Conservation (phyloP, 208 protist species). For the Leishmania amazonensis region DNA sequence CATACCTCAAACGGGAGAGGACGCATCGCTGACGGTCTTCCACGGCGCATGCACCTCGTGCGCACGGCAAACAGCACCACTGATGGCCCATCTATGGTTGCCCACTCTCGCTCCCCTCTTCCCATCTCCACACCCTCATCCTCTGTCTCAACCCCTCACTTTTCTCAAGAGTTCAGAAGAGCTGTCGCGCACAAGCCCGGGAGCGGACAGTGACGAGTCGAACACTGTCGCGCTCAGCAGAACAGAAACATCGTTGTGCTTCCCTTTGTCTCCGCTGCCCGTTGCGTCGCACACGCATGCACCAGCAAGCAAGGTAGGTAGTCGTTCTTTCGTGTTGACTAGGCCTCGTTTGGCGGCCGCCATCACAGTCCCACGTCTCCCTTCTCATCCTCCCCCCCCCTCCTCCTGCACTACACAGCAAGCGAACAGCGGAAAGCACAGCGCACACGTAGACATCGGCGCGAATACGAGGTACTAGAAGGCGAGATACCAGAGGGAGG, state of each 20-base stretch:
- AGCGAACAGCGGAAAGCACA: background rate
- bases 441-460: background rate
- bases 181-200: background rate
- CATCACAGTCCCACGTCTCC: background rate
- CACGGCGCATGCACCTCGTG: background rate
- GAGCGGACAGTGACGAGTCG: background rate
- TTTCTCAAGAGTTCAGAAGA: background rate
- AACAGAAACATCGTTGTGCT: background rate
- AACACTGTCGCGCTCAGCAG: background rate
- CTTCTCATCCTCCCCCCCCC: background rate
- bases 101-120: background rate
- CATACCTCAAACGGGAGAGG: background rate
- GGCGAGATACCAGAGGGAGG: background rate
- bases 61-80: background rate
- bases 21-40: background rate
- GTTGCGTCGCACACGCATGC: background rate
- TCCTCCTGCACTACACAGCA: background rate
- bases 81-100: background rate
- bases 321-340: background rate
- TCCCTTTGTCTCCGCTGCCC: background rate
- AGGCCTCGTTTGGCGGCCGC: background rate
- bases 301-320: background rate
- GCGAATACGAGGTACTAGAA: background rate
- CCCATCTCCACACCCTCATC: background rate
- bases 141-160: background rate